Evolutionary conservation across 1,139 yeast species (phyloP), one percentile per base, ranked within the genome.

Genomic region (Scheffersomyces parashehatae): DNA sequence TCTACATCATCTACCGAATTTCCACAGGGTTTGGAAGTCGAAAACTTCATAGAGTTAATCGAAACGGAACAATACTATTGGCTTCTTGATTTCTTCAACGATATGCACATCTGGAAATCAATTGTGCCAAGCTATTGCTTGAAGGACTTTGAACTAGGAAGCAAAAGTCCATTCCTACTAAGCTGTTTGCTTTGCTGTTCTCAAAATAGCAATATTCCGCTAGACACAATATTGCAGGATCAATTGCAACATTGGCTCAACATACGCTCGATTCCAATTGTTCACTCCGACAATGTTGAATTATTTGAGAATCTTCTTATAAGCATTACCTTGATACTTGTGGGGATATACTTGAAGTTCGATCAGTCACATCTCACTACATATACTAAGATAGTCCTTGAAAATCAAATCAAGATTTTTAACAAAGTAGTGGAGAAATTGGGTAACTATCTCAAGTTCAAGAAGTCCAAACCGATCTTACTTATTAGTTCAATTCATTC

Each of bases 81-180:
- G 75, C 44, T 72, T 8, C 56, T 73, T 12, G 79, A 73, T 51
- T 51, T 70, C 26, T 68, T 71, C 44, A 73, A 73, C 43, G 77
- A 68, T 20, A 46, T 68, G 37, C 50, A 55, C 38, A 56, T 72
- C n/a, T 73, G 77, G 77, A 68, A 68, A 45, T 57, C 62, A 35
- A 50, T 67, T n/a, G 53, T 73, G 3, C 77, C 78, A 1, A 51
- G 55, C 20, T 67, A 67, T 45, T 70, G 75, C 46, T 45, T 68
- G 10, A 48, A 53, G 30, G 50, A 51, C 45, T 42, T 38, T 30
- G 47, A 44, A 9, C 29, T 43, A n/a, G 51, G 42, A 24, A 47
- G 36, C 33, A 49, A 45, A 28, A 52, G 49, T 31, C 49, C 55
- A 11, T 67, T 70, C 40, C 55, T 71, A 33, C 49, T 69, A 4